Percentiles rank a stretch among this genome's conserved stretches.
Evolutionary conservation across 768 basidiomycete species (phyloP).

Genomic region (Mycena vitilis): DNA sequence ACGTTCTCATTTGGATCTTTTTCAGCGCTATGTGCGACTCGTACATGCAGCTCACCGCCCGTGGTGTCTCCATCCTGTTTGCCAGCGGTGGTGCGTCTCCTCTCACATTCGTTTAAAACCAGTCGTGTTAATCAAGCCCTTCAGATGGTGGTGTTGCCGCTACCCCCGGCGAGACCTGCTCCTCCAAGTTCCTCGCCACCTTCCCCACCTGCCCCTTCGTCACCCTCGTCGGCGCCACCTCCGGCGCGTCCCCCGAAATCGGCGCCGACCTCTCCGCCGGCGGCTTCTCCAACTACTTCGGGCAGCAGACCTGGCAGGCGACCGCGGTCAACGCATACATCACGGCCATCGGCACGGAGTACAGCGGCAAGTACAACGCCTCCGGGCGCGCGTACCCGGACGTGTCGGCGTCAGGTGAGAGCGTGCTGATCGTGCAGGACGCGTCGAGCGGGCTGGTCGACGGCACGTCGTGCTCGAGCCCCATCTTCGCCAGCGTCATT

Average conservation of each 20-base stretch:
- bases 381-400: conserved; percentile 47
- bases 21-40: conserved; percentile 34
- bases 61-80: conserved; percentile 62
- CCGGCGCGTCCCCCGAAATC: conserved; percentile 48
- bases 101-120: too few species aligned
- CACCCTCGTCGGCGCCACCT: conserved; percentile 53
- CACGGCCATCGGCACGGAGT: conserved; percentile 32
- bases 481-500: conserved; percentile 59
- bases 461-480: conserved; percentile 63
- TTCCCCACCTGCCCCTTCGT: conserved; percentile 59
- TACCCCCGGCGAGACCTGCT: conserved; percentile 44
- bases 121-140: too few species aligned
- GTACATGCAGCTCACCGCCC: conserved; percentile 52
- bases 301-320: conserved; percentile 39
- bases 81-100: conserved; percentile 49
- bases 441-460: conserved; percentile 41
- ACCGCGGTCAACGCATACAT: conserved; percentile 35
- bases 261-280: conserved; percentile 59
- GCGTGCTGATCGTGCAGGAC: conserved; percentile 36
- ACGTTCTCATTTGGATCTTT: background rate
- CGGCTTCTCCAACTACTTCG: conserved; percentile 61
- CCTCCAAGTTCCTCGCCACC: conserved; percentile 49
- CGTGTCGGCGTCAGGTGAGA: conserved; percentile 55
- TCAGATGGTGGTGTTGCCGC: conserved; percentile 51
- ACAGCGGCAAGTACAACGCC: conserved; percentile 31